A percentile compares a stretch with the other conserved stretches of the same genome.
phyloP scores from a whole-genome alignment of 2,329 filamentous ascomycete species.

The Taxawa tesnikishii region DNA sequence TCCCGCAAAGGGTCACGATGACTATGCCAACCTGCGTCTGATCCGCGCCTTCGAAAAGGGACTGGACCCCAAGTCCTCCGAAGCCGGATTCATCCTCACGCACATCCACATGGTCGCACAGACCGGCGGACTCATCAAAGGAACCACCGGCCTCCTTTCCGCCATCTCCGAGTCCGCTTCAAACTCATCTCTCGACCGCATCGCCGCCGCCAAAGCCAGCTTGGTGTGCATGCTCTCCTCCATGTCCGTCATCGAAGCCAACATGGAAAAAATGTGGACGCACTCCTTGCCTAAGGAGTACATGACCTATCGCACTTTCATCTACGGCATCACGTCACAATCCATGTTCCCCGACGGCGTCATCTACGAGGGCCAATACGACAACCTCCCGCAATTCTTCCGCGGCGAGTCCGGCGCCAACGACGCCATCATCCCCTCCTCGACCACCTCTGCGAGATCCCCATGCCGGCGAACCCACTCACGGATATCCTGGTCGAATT shows the following conservation, averaged over 20 bases:
- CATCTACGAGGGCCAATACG: conserved; percentile 72
- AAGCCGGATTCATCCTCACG: conserved; percentile 91
- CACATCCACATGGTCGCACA: conserved; percentile 93
- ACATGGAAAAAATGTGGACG: conserved; percentile 59
- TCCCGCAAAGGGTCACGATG: conserved; percentile 36
- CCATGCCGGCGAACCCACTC: conserved; percentile 80
- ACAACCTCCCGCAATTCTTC: conserved; percentile 56
- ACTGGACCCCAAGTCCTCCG: conserved; percentile 73
- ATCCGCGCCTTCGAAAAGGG: conserved; percentile 87
- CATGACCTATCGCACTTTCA: conserved; percentile 87
- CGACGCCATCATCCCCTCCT: conserved; percentile 84
- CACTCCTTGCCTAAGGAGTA: conserved; percentile 77
- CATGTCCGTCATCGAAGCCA: conserved; percentile 19
- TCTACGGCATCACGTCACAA: conserved; percentile 89
- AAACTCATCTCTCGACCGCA: conserved; percentile 2
- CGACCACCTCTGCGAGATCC: conserved; percentile 74
- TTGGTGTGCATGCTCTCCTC: conserved; percentile 17
- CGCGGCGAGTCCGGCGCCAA: conserved; percentile 89
- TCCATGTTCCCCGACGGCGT: conserved; percentile 91
- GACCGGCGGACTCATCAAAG: conserved; percentile 64
- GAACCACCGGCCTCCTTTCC: conserved; percentile 56
- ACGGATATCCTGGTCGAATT: conserved; percentile 85
- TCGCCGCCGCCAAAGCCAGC: conserved; percentile 10
- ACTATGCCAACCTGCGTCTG: conserved; percentile 58
- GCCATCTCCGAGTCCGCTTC: conserved; percentile 18